Evolutionary conservation across 1,284 basidiomycete genomes (phyloP).

Genomic region (Salmacisia buchloeana): DNA sequence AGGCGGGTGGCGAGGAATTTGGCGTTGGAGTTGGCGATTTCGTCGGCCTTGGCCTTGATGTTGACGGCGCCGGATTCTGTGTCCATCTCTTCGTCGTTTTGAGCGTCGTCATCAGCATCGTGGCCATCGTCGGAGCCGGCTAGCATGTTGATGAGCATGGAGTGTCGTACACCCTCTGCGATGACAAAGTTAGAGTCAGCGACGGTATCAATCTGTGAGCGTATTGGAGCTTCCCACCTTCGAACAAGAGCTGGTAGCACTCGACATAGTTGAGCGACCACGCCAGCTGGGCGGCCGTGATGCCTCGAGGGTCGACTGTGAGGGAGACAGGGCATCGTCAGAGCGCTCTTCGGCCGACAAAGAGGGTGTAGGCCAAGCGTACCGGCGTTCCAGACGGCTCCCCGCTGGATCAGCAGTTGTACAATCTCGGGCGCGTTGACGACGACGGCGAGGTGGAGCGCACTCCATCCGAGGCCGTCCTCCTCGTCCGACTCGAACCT

Average conservation of each 20-base stretch:
- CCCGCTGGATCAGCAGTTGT: conserved; percentile 66
- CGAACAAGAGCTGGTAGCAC: conserved; percentile 34
- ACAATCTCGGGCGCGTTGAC: conserved; percentile 63
- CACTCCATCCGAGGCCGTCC: conserved; percentile 61
- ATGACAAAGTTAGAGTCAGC: neutral
- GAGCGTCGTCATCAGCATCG: conserved; percentile 7
- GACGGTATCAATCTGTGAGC: conserved; percentile 71
- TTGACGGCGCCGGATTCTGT: conserved; percentile 59
- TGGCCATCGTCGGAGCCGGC: conserved; percentile 27
- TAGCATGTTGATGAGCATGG: conserved; percentile 30
- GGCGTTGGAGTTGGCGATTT: conserved; percentile 58
- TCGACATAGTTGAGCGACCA: conserved; percentile 36
- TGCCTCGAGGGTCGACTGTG: conserved; percentile 35
- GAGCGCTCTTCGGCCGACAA: neutral
- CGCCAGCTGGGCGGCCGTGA: conserved; percentile 44
- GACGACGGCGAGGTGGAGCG: conserved; percentile 83
- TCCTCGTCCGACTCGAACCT: conserved; percentile 63
- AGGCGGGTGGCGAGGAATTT: conserved; percentile 70
- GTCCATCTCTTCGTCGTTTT: conserved; percentile 21
- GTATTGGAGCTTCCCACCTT: conserved; percentile 57
- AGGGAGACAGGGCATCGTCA: conserved; percentile 12
- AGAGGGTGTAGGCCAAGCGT: too few relatives aligned
- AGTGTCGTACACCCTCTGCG: conserved; percentile 52
- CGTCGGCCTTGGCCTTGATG: conserved; percentile 17
- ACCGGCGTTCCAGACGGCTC: conserved; percentile 89